Evolutionary conservation across 345 rosid species (phyloP).

Genomic region (Lumnitzera littorea): DNA sequence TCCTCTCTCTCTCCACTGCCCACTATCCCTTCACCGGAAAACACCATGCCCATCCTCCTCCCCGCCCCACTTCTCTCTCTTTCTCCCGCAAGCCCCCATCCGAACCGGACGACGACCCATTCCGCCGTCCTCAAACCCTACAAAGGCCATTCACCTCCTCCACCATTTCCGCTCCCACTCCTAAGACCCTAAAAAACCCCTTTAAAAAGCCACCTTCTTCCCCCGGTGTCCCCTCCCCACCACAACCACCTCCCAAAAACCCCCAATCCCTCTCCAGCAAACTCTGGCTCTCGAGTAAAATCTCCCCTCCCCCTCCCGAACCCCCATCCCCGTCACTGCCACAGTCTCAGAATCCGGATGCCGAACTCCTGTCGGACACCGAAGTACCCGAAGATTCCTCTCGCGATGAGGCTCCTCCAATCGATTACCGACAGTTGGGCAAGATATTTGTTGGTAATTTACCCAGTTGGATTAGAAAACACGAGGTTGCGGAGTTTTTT

Average conservation of each 20-base stretch:
- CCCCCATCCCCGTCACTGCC: constrained; percentile 15
- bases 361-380: constrained; percentile 5
- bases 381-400: constrained; percentile 3
- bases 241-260: constrained; percentile 1
- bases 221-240: constrained; percentile 17
- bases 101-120: constrained; percentile 17
- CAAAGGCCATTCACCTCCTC: constrained; percentile 9
- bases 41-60: constrained; percentile 19
- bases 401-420: constrained; percentile 1
- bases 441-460: constrained; percentile 87
- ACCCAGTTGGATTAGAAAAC: constrained; percentile 83
- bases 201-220: constrained; percentile 32
- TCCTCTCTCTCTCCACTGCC: constrained; percentile 28
- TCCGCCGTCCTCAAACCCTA: constrained; percentile 62
- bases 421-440: constrained; percentile 57
- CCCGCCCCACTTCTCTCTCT: constrained; percentile 23
- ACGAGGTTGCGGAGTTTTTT: constrained; percentile 56
- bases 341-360: background rate
- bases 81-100: constrained; percentile 38
- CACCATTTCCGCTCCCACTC: constrained; percentile 8
- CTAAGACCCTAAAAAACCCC: constrained; percentile 45
- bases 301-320: constrained; percentile 32
- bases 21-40: constrained; percentile 3
- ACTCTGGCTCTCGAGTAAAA: no score
- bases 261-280: constrained; percentile 35